Percentiles rank a stretch among this genome's conserved stretches.
Evolutionary conservation across 352 stramenopile genomes (phyloP).

Genomic region (Pythium volutum): DNA sequence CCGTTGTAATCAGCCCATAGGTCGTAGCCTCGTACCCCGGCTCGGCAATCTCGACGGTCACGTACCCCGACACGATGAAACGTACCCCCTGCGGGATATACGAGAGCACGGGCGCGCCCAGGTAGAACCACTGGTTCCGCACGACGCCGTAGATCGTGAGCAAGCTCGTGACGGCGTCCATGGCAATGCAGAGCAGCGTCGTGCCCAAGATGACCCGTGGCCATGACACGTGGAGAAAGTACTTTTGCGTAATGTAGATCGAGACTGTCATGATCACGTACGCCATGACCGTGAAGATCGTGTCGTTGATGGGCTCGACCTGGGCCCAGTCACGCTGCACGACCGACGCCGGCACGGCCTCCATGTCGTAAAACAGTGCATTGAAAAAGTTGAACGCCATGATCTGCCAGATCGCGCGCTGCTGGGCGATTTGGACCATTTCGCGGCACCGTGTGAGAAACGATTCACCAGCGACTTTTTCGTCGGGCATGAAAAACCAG

Average conservation of each 20-base stretch:
- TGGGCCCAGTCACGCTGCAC: conserved; percentile 27
- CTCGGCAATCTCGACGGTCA: conserved; percentile 24
- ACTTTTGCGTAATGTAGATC: conserved; percentile 19
- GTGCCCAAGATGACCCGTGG: conserved; percentile 18
- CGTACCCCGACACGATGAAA: conserved; percentile 27
- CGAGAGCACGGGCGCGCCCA: conserved; percentile 16
- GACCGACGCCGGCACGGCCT: conserved; percentile 11
- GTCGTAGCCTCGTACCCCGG: conserved; percentile 16
- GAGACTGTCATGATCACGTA: conserved; percentile 13
- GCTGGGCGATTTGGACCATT: conserved; percentile 19
- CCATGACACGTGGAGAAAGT: conserved; percentile 29
- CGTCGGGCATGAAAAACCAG: conserved; percentile 35
- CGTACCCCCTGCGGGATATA: conserved; percentile 23
- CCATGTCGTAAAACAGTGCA: conserved; percentile 26
- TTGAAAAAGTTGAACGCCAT: conserved; percentile 28
- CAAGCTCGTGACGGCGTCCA: conserved; percentile 27
- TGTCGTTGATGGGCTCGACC: conserved; percentile 23
- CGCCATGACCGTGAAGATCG: conserved; percentile 18
- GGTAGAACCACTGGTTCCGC: conserved; percentile 27
- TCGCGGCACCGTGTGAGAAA: too few species aligned
- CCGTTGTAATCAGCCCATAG: conserved; percentile 35
- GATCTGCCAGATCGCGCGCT: conserved; percentile 30
- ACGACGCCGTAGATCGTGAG: conserved; percentile 26
- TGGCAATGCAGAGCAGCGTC: conserved; percentile 8
- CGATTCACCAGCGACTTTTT: background rate